phyloP scores from a whole-genome alignment of 1,284 basidiomycete species.

The Naganishia sp. region DNA sequence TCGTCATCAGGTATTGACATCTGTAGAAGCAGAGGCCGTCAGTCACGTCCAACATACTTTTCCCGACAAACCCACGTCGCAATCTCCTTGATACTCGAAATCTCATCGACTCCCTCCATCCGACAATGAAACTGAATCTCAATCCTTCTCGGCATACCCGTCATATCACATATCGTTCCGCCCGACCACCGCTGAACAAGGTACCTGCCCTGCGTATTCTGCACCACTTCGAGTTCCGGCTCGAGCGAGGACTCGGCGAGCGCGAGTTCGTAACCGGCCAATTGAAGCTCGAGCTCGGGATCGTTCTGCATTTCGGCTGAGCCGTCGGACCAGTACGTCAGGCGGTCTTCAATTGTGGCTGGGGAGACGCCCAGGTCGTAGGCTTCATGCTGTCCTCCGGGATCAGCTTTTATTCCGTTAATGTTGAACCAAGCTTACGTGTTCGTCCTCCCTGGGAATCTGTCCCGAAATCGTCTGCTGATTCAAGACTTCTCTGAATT shows the following conservation, averaged over 20 bases:
- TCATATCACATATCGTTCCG: constrained; percentile 89
- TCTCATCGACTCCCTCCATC: constrained; percentile 74
- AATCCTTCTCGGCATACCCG: constrained; percentile 75
- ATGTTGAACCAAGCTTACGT: constrained; percentile 56
- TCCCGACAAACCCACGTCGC: constrained; percentile 60
- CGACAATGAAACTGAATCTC: constrained; percentile 98
- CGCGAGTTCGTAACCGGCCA: constrained; percentile 17
- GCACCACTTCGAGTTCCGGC: constrained; percentile 20
- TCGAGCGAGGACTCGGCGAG: constrained; percentile 1
- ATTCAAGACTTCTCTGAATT: constrained; percentile 73
- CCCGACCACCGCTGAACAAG: constrained; percentile 84
- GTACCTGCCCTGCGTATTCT: constrained; percentile 64
- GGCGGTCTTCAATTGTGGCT: constrained; percentile 9
- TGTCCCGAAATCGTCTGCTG: constrained; percentile 67
- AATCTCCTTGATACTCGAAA: constrained; percentile 87
- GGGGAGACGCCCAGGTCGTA: constrained; percentile 48
- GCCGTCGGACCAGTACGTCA: constrained; percentile 8
- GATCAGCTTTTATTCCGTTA: background rate
- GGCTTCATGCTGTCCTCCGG: constrained; percentile 41
- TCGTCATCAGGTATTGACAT: constrained; percentile 83
- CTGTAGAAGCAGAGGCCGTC: constrained; percentile 1
- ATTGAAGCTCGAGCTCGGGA: constrained; percentile 11
- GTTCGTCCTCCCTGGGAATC: constrained; percentile 75
- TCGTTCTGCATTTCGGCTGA: constrained; percentile 9
- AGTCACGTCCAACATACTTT: background rate